phyloP scores from a whole-genome alignment of 495 filamentous ascomycete species.

The Pseudevernia furfuracea region DNA sequence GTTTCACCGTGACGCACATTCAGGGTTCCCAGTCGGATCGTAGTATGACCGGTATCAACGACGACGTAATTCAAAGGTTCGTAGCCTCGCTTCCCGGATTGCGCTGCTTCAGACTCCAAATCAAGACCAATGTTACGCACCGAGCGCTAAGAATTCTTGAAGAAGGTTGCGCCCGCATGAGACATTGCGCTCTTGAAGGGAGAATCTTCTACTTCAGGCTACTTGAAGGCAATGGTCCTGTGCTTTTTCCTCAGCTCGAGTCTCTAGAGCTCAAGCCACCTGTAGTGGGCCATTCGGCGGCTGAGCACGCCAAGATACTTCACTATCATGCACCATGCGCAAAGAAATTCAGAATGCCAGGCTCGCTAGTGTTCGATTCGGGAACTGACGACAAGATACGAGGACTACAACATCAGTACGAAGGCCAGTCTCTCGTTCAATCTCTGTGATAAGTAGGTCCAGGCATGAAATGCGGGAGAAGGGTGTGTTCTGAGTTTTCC shows the following conservation, averaged over 20 bases:
- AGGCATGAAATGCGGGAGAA: too few relatives aligned
- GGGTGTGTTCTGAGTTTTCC: too few relatives aligned
- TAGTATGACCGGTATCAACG: background rate
- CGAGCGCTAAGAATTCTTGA: background rate
- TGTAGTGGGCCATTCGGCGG: too few relatives aligned
- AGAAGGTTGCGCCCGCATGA: background rate
- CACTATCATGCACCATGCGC: background rate
- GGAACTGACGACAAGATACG: too few relatives aligned
- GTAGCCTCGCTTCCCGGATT: background rate
- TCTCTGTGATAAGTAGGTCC: background rate
- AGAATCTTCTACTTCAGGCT: background rate
- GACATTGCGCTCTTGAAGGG: background rate
- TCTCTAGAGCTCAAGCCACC: background rate
- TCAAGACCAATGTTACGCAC: background rate
- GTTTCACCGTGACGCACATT: background rate
- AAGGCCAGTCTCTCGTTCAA: background rate
- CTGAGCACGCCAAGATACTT: background rate
- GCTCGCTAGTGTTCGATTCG: too few relatives aligned
- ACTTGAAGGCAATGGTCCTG: background rate
- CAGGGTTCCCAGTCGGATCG: background rate
- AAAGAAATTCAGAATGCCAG: too few relatives aligned
- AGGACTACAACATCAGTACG: too few relatives aligned
- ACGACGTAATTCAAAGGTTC: background rate
- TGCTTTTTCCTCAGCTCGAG: background rate
- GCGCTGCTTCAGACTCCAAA: background rate